phyloP scores from a whole-genome alignment of 2,329 filamentous ascomycete genomes.

The Diaporthe citrichinensis region DNA sequence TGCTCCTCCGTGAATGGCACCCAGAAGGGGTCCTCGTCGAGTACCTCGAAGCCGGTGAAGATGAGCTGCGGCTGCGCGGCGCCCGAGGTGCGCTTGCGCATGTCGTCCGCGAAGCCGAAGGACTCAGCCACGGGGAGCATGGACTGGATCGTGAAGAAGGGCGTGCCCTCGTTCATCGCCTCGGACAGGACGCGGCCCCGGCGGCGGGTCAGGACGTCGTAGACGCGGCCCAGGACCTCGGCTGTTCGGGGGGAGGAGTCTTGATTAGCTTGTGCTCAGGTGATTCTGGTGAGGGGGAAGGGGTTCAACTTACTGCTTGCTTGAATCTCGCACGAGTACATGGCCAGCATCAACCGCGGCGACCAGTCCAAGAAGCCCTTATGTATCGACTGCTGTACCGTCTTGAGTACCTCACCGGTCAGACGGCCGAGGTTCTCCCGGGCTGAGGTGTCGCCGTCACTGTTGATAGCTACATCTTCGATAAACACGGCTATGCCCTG shows the following conservation, averaged over 20 bases:
- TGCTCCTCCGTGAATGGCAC: conserved; percentile 97
- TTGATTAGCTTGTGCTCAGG: conserved; percentile 35
- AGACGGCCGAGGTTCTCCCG: conserved; percentile 81
- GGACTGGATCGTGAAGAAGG: conserved; percentile 94
- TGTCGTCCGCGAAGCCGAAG: conserved; percentile 97
- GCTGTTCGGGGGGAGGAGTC: conserved; percentile 60
- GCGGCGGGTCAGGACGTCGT: conserved; percentile 96
- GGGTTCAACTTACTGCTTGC: conserved; percentile 76
- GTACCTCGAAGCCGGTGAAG: conserved; percentile 91
- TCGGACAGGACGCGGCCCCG: conserved; percentile 92
- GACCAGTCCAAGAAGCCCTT: conserved; percentile 96
- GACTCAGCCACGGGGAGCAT: conserved; percentile 93
- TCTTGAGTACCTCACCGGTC: conserved; percentile 94
- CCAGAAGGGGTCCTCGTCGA: conserved; percentile 98
- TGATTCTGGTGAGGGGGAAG: neutral
- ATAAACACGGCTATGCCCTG: conserved; percentile 94
- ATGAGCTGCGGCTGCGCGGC: conserved; percentile 93
- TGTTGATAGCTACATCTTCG: conserved; percentile 79
- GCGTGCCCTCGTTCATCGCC: conserved; percentile 92
- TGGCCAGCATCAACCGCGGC: conserved; percentile 92
- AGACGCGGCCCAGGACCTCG: conserved; percentile 94
- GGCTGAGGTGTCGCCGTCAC: conserved; percentile 66
- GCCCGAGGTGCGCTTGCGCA: conserved; percentile 92
- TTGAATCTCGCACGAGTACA: conserved; percentile 99
- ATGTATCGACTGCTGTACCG: conserved; percentile 85